These are phyloP conservation scores for Penicillium malachiteum DNA, from an alignment of 495 filamentous ascomycete species.

Conservation along the genomic window DNA sequence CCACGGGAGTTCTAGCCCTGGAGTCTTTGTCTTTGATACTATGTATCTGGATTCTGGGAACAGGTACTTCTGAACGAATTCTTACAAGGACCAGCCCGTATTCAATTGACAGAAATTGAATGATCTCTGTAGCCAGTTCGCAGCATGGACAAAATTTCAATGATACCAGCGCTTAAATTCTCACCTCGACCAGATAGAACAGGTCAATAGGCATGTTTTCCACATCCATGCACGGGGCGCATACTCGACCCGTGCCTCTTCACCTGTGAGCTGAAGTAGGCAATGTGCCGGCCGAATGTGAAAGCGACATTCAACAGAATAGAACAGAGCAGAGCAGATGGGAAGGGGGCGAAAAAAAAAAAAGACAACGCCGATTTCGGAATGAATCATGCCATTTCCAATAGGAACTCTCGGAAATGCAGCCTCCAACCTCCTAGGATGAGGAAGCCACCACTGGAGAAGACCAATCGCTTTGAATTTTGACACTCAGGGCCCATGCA, in stretches of 20 bases:
- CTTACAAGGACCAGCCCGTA: no score
- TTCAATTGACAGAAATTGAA: no score
- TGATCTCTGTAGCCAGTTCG: conserved; percentile 11
- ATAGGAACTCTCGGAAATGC: conserved; percentile 1
- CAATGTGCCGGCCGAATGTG: no score
- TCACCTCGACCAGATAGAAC: background rate
- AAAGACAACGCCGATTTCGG: conserved; percentile 1
- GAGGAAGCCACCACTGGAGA: background rate
- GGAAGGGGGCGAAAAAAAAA: background rate
- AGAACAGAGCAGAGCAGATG: no score
- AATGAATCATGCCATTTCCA: background rate
- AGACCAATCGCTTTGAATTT: conserved; percentile 7
- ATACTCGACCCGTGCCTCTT: no score
- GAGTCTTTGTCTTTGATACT: no score
- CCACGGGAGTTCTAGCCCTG: background rate
- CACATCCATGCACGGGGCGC: background rate
- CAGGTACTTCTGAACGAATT: no score
- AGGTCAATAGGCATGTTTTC: background rate
- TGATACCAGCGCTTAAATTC: conserved; percentile 1
- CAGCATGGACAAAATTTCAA: background rate
- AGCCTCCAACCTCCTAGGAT: no score
- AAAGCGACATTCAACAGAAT: no score
- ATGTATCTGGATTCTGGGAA: no score
- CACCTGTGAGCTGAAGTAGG: no score
- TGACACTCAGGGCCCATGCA: background rate